These are phyloP conservation scores for Tetrastigma voinierianum DNA, from an alignment of 164 flowering plant genomes.

Conservation along the genomic window DNA sequence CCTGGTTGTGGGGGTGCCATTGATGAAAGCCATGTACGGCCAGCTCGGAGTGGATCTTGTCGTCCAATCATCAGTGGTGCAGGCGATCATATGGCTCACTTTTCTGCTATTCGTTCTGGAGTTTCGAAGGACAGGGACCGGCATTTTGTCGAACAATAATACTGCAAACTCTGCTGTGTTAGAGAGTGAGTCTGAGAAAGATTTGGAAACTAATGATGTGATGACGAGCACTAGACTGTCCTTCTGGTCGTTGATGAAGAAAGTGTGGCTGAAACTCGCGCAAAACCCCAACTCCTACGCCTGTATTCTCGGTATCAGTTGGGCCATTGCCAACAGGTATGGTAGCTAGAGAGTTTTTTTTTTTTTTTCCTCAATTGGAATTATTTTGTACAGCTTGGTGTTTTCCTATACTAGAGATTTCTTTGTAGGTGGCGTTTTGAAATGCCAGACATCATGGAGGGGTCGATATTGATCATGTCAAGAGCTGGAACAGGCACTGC, in stretches of 20 bases:
- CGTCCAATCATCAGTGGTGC: constrained; percentile 59
- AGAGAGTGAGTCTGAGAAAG: constrained; percentile 12
- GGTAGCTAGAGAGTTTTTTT: background rate
- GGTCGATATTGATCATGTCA: constrained; percentile 59
- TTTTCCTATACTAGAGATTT: background rate
- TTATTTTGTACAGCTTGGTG: background rate
- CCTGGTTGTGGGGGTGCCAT: constrained; percentile 72
- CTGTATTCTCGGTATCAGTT: constrained; percentile 53
- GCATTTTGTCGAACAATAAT: background rate
- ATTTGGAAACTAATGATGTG: constrained; percentile 28
- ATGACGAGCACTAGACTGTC: constrained; percentile 26
- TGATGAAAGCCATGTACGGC: constrained; percentile 74
- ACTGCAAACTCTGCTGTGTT: background rate
- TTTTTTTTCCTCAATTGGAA: background rate
- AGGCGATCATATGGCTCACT: constrained; percentile 62
- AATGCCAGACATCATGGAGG: constrained; percentile 73
- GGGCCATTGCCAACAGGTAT: constrained; percentile 77
- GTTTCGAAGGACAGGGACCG: constrained; percentile 33
- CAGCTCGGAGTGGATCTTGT: constrained; percentile 49
- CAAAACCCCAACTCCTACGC: constrained; percentile 65
- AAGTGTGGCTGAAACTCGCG: constrained; percentile 54
- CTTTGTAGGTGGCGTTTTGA: constrained; percentile 50
- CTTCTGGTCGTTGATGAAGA: constrained; percentile 46
- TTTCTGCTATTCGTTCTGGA: constrained; percentile 57
- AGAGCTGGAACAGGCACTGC: constrained; percentile 79